Conservation (phyloP, 352 stramenopile species). For the Phytophthora capsici region DNA sequence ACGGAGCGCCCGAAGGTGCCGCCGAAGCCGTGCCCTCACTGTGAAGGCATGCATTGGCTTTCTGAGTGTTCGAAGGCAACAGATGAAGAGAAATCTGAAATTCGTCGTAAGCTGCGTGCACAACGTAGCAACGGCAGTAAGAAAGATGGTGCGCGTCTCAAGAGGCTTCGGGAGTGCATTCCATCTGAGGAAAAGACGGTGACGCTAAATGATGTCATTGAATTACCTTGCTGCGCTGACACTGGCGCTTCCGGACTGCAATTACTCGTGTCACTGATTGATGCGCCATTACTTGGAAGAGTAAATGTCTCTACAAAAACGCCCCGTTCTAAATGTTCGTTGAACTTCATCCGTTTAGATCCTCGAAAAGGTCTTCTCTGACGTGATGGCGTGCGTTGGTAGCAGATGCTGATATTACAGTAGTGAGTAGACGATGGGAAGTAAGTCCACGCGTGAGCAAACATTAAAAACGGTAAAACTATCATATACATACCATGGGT, state of each 20-base stretch:
- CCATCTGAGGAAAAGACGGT: neutral
- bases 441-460: no score
- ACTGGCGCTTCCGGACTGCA: neutral
- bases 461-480: no score
- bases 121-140: neutral
- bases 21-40: neutral
- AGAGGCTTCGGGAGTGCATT: neutral
- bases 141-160: neutral
- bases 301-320: no score
- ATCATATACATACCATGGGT: no score
- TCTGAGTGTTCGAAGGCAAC: neutral
- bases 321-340: no score
- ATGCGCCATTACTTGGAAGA: no score
- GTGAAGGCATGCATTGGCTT: neutral
- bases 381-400: no score
- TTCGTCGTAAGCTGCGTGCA: neutral
- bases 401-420: no score
- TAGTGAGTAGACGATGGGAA: no score
- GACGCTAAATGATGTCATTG: neutral
- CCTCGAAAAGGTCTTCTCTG: no score
- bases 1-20: neutral
- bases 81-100: neutral
- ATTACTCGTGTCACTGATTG: no score
- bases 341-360: no score
- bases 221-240: neutral